A percentile compares a stretch with the other conserved stretches of the same genome.
Conservation (phyloP, 2,329 filamentous ascomycete species). For the Penicillium sp. region DNA sequence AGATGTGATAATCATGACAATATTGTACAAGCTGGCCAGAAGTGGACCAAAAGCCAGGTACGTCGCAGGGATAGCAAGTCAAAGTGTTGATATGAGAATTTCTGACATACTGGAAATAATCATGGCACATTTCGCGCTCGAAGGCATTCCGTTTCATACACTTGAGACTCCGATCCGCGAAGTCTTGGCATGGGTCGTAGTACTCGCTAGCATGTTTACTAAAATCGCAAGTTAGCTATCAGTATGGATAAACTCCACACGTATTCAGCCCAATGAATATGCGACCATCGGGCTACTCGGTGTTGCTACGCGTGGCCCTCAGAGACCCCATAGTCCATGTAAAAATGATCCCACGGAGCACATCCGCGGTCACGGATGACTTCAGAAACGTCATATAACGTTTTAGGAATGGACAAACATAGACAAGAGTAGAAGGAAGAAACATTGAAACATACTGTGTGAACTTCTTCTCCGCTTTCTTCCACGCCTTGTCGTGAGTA, state of each 20-base stretch:
- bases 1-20: background rate
- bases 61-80: constrained; percentile 3
- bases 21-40: background rate
- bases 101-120: constrained; percentile 84
- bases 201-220: constrained; percentile 89
- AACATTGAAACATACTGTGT: constrained; percentile 52
- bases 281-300: background rate
- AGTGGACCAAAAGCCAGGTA: background rate
- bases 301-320: background rate
- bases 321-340: background rate
- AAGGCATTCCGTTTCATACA: constrained; percentile 87
- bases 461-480: constrained; percentile 62
- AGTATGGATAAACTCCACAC: background rate
- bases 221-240: background rate
- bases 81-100: background rate
- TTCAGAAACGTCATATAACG: background rate
- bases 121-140: constrained; percentile 83
- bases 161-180: constrained; percentile 77
- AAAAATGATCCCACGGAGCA: background rate
- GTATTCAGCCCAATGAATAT: background rate
- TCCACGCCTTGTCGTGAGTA: constrained; percentile 51
- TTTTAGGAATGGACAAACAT: background rate
- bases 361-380: background rate
- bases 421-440: background rate
- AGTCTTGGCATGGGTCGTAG: constrained; percentile 94